Conservation (phyloP, 1,284 basidiomycete genomes). For the Microbotryum violaceum region DNA sequence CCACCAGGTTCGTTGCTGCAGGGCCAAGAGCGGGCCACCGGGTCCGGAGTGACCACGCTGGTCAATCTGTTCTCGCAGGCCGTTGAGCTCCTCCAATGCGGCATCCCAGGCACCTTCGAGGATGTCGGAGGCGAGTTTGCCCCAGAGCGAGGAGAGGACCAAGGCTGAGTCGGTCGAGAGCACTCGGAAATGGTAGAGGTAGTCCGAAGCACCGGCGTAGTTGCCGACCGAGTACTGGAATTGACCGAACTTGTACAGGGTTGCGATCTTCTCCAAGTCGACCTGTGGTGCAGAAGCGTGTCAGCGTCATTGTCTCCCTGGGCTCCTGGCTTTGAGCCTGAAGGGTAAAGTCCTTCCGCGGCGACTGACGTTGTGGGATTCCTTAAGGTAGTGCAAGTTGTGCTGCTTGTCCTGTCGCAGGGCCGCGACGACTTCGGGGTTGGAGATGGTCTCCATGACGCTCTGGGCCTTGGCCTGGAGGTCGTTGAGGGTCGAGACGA, state of each 20-base stretch:
- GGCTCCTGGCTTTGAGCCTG: no score
- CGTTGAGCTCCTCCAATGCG: constrained; percentile 87
- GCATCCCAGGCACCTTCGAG: constrained; percentile 90
- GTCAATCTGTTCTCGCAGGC: constrained; percentile 85
- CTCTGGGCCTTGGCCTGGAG: constrained; percentile 83
- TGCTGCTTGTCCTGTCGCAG: constrained; percentile 92
- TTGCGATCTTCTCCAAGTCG: constrained; percentile 87
- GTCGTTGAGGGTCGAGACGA: constrained; percentile 62
- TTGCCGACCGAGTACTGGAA: constrained; percentile 97
- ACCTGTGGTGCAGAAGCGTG: constrained; percentile 51
- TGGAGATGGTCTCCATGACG: constrained; percentile 91
- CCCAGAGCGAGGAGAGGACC: constrained; percentile 94
- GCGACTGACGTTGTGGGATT: constrained; percentile 73
- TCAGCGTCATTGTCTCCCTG: not conserved
- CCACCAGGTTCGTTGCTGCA: constrained; percentile 94
- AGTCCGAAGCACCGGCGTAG: constrained; percentile 92
- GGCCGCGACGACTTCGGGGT: constrained; percentile 85
- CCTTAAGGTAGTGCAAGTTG: constrained; percentile 87
- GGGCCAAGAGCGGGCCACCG: constrained; percentile 62
- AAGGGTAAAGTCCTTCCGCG: not conserved
- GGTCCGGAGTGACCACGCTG: constrained; percentile 53
- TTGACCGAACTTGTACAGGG: constrained; percentile 94
- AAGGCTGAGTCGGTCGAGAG: constrained; percentile 87
- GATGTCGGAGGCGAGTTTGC: constrained; percentile 93
- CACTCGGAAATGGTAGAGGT: constrained; percentile 96